Base-by-base conservation (phyloP, 164 flowering plant genomes). In the Buxus sempervirens region DNA sequence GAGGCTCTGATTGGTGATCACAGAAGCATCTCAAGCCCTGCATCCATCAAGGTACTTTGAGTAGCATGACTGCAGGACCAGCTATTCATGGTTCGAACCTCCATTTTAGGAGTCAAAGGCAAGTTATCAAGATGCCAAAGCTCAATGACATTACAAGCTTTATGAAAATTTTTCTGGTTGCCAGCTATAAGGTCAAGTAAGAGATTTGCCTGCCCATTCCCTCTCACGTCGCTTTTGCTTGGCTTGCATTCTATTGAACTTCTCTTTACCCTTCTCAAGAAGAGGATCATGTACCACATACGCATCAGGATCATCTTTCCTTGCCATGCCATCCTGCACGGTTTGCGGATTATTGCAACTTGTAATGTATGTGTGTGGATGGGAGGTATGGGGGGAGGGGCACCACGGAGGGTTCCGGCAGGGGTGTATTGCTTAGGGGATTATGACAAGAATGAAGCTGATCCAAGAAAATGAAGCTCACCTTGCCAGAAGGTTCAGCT, bases 131-230 rank as follows among this genome's bases (percentile, higher is more conserved):
- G 51, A 45, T 45, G 51, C 18, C 16, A 4, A 45, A 5, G 12
- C 8, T 41, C 51, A 45, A 5, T 15, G 51, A 2, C 12, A 10
- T 15, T 1, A 45, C 12, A 10, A 45, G 51, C 16, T 45, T 10
- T 15, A 45, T 5, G 12, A 6, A 45, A 45, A 15, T 1, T 45
- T 15, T 1, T 45, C 1, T 45, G 51, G 51, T 45, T 45, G 51
- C 14, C 21, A n/a, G 15, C 24, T 0, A 41, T 49, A 26, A 41
- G n/a, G 55, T 88, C 82, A 95, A 54, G 96, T 81, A 45, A 90
- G 83, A 58, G 99, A 89, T 76, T 84, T 88, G 41, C 98, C 97
- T 63, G 97, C 93, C 98, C 97, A 95, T 82, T 95, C 98, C 21
- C 98, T 82, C 36, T 89, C 86, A 65, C 90, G 79, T 55, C 90